phyloP scores from a whole-genome alignment of 495 filamentous ascomycete genomes.

The Bryoglossum gracile region DNA sequence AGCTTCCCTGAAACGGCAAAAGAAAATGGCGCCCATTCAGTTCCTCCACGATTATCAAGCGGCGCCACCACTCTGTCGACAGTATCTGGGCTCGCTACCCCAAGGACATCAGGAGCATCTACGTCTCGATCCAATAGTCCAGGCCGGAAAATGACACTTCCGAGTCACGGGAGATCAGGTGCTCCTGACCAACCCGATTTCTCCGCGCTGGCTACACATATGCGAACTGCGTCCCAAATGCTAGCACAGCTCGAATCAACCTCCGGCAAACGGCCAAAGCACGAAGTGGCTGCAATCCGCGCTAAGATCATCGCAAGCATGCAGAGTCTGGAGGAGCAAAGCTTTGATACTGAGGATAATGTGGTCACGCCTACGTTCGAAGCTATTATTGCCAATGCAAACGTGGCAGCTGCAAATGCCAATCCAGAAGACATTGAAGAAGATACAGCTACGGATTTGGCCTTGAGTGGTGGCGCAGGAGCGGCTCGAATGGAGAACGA shows the following conservation, averaged over 20 bases:
- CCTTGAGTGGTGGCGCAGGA: slow-evolving; percentile 53
- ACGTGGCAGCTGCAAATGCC: slow-evolving; percentile 31
- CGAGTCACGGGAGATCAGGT: slow-evolving; percentile 32
- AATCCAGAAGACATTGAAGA: slow-evolving; percentile 37
- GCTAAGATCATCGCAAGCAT: slow-evolving; percentile 76
- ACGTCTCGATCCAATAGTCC: slow-evolving; percentile 56
- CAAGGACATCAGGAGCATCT: slow-evolving; percentile 38
- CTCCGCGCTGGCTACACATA: slow-evolving; percentile 68
- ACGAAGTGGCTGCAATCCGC: slow-evolving; percentile 67
- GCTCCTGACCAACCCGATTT: slow-evolving; percentile 56
- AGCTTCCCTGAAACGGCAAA: slow-evolving; percentile 25
- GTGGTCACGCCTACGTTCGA: slow-evolving; percentile 59
- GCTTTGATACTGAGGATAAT: slow-evolving; percentile 53
- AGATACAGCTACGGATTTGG: slow-evolving; percentile 21
- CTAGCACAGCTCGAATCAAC: slow-evolving; percentile 67
- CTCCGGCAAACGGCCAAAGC: slow-evolving; percentile 59
- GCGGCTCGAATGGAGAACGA: slow-evolving; percentile 77
- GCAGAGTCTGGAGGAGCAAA: slow-evolving; percentile 76
- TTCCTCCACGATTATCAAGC: slow-evolving; percentile 46
- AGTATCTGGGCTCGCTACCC: slow-evolving; percentile 43
- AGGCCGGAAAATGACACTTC: slow-evolving; percentile 44
- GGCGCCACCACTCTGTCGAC: slow-evolving; percentile 46
- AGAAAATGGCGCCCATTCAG: slow-evolving; percentile 16
- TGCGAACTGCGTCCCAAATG: slow-evolving; percentile 75
- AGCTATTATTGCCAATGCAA: slow-evolving; percentile 52